Evolutionary conservation across 352 stramenopile genomes (phyloP), one percentile per base, ranked within the genome.

Genomic region (Phytopythium sindhum): DNA sequence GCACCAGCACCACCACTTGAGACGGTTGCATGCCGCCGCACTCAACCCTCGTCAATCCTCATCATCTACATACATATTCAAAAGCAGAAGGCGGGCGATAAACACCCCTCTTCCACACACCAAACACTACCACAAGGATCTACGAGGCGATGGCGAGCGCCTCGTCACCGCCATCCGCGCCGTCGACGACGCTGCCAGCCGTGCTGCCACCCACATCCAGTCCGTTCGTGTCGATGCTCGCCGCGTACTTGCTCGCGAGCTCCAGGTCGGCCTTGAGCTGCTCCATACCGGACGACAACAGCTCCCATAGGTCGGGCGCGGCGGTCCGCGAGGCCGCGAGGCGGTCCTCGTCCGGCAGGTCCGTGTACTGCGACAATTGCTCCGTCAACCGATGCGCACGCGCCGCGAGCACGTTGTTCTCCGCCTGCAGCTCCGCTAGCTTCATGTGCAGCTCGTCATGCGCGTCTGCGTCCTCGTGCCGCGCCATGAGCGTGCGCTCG

Each of bases 211-310:
- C 39, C 35, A 50, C 33, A 19, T 50, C 56, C 15, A 58, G 29
- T 2, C 65, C 65, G 45, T 67, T 72, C 24, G 66, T 57, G 51
- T 95, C 86, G 60, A 95, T 92, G 67, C 86, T 95, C 26, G 81
- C 81, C 10, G 85, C 85, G 62, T 93, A 93, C 70, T 93, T 94
- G 74, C 85, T 93, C 10, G 87, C 85, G 53, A 96, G 74, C 68
- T 96, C 85, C 55, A 96, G 54, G 55, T 96, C 87, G 24, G 85
- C 84, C 73, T 96, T 94, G 15, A 96, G 77, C 72, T 96, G 87
- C 66, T 96, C 87, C 87, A 96, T 94, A n/a, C 87, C 87, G 1
- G 80, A 90, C 19, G 84, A 91, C 39, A 96, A 61, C 50, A 96
- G 63, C 61, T 96, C 85, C 87, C 87, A 96, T 28, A 96, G 66